These are phyloP conservation scores for Beverwykella pulmonaria DNA, from an alignment of 495 filamentous ascomycete species.

Conservation along the genomic window DNA sequence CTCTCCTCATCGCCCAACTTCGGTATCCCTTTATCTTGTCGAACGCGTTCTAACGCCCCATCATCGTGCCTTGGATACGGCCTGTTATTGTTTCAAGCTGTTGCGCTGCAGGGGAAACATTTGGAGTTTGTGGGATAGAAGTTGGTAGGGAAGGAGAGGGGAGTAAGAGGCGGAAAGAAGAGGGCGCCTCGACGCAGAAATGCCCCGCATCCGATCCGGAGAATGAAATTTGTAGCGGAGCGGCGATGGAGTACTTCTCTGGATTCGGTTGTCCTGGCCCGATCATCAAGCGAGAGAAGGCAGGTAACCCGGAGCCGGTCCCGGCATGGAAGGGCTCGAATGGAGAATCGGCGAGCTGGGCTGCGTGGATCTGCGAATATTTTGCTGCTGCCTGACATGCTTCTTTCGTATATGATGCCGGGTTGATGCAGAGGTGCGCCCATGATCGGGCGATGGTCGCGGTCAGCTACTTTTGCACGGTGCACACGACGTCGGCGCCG, in stretches of 20 bases:
- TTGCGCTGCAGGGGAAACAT: not conserved
- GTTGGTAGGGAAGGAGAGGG: not conserved
- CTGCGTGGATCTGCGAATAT: conserved; percentile 4
- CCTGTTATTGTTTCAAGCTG: not conserved
- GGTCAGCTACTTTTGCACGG: conserved; percentile 2
- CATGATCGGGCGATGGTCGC: not conserved
- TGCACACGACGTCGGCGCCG: not conserved
- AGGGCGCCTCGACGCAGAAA: not conserved
- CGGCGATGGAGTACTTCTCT: not conserved
- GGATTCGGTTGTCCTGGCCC: conserved; percentile 1
- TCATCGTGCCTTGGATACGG: conserved; percentile 16
- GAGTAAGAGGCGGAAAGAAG: conserved; percentile 1
- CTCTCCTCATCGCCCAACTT: not conserved
- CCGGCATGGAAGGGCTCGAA: conserved; percentile 1
- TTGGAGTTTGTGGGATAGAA: not conserved
- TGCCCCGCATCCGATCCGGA: not conserved
- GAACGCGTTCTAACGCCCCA: conserved; percentile 8
- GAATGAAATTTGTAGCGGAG: conserved; percentile 7
- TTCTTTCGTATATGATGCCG: not conserved
- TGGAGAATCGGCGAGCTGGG: conserved; percentile 14
- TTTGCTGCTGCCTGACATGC: not conserved
- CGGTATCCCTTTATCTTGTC: not conserved
- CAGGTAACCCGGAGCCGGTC: not conserved
- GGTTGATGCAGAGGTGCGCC: conserved; percentile 4
- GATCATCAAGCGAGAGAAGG: conserved; percentile 16